A percentile compares a stretch with the other conserved stretches of the same genome.
Conservation (phyloP, 306 rosid species). For the Erythrophleum fordii region DNA sequence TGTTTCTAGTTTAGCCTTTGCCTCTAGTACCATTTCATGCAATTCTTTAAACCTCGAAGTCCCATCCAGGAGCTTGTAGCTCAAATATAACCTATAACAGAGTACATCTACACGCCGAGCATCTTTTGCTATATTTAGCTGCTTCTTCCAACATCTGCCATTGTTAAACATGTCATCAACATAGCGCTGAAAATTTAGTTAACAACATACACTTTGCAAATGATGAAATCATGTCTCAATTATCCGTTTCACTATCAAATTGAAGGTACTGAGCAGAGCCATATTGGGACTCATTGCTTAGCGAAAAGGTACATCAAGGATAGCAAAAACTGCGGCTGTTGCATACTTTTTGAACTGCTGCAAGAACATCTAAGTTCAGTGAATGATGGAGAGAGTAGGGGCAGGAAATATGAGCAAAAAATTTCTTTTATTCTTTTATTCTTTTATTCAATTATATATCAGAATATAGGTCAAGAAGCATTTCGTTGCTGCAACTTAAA, state of each 20-base stretch:
- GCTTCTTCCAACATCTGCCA: constrained; percentile 94
- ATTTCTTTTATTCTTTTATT: background rate
- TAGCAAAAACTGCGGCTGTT: constrained; percentile 19
- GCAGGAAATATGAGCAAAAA: constrained; percentile 8
- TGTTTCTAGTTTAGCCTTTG: constrained; percentile 76
- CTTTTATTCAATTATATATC: constrained; percentile 10
- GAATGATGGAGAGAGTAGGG: constrained; percentile 1
- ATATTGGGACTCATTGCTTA: constrained; percentile 12
- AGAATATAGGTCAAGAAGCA: constrained; percentile 35
- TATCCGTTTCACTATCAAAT: background rate
- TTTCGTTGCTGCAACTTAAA: constrained; percentile 4
- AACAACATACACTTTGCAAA: constrained; percentile 29
- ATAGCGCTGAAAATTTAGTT: constrained; percentile 24
- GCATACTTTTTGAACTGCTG: constrained; percentile 9
- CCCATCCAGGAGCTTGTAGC: constrained; percentile 83
- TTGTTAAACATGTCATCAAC: constrained; percentile 39
- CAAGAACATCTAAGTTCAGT: background rate
- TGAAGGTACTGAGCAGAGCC: constrained; percentile 12
- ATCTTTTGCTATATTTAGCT: constrained; percentile 80
- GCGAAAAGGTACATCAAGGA: constrained; percentile 22
- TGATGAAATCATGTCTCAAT: background rate
- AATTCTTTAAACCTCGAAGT: constrained; percentile 79
- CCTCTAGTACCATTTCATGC: constrained; percentile 75
- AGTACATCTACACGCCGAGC: constrained; percentile 95
- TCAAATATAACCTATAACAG: constrained; percentile 81